These are phyloP conservation scores for Malus hybrid DNA, from an alignment of 331 rosid genomes.

Conservation along the genomic window DNA sequence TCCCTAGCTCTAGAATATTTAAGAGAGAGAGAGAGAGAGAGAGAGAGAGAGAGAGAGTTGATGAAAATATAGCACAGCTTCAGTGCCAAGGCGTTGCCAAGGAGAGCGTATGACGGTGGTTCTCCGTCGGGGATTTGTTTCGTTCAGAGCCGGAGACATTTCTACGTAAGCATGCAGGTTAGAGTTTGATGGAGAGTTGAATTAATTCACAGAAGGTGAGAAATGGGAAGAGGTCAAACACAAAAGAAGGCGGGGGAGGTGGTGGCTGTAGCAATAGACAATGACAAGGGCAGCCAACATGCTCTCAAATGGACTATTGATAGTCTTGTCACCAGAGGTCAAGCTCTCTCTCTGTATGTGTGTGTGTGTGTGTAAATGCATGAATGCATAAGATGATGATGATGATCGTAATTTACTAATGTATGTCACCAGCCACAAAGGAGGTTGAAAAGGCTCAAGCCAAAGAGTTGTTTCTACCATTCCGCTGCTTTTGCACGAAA, in stretches of 20 bases:
- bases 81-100: background rate
- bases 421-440: slow-evolving; percentile 4
- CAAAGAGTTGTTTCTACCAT: slow-evolving; percentile 58
- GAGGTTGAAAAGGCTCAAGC: slow-evolving; percentile 37
- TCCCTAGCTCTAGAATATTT: background rate
- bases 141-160: background rate
- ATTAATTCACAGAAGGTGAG: background rate
- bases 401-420: no score
- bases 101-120: background rate
- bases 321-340: slow-evolving; percentile 55
- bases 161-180: background rate
- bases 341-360: background rate
- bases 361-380: no score
- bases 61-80: background rate
- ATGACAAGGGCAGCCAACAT: slow-evolving; percentile 58
- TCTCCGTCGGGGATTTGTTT: background rate
- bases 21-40: background rate
- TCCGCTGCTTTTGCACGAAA: slow-evolving; percentile 64
- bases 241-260: slow-evolving; percentile 32
- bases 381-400: no score
- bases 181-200: background rate
- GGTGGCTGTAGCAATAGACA: slow-evolving; percentile 71
- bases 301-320: slow-evolving; percentile 82
- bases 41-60: background rate
- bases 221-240: slow-evolving; percentile 30